Base-by-base conservation (phyloP, 192 early-diverging fungal species). In the Linnemannia hyalina region DNA sequence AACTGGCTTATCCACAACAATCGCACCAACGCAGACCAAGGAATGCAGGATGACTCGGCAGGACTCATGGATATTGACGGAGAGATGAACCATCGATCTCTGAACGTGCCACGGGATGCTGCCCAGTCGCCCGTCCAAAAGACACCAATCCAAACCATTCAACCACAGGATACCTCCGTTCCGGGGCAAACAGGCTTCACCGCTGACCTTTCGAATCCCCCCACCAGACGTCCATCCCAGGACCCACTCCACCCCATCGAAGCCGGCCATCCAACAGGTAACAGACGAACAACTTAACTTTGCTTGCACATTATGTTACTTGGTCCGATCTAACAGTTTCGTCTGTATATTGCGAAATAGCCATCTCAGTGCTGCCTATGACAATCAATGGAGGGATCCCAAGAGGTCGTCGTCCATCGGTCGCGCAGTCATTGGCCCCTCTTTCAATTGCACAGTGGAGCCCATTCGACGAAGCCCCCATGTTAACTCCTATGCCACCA, bases 211-310 rank as follows among this genome's bases (percentile, higher is more conserved):
- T 44, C 70, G 7, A 71, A 40, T 23, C 70, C 60, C 11, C 60
- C 60, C 23, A 65, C 29, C 60, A 65, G 60, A 13, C 60, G 60
- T 10, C 15, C 60, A 65, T 80, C 78, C 10, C 40, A 72, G 36
- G 78, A 60, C 23, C 40, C 13, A 1, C n/a, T 83, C 41, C 77
- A 83, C n/a, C 73, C 82, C 26, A 75, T 84, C 29, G 82, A 84
- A 32, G 73, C 82, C 4, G 72, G 82, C 18, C 77, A 84, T 18
- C 82, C 82, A 35, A 41, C 71, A 60, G 71, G 82, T 84, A 84
- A 42, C 38, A 38, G 1, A 0, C 15, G 26, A 29, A 26, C 52
- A 65, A 2, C 4, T 65, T 3, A 32, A 65, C 1, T 0, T 32
- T 15, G 9, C 1, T 65, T 65, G 26, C 11, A n/a, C 10, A 13